Percentiles rank a stretch among this genome's conserved stretches.
Evolutionary conservation across 257 asterid species (phyloP).

Genomic region (Coffea canephora): DNA sequence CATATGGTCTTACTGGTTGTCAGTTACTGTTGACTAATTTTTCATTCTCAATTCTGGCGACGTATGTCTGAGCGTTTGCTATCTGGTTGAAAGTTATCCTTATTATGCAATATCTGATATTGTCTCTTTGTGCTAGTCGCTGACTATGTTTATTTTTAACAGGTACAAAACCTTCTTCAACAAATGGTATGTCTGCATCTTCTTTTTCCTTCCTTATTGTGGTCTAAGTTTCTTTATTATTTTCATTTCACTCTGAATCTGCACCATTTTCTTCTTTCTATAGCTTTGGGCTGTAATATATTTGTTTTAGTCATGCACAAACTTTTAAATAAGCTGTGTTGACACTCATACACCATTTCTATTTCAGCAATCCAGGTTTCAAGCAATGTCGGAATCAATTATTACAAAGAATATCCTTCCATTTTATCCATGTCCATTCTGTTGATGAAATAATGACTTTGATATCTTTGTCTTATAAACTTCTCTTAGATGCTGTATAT

Average conservation of each 20-base stretch:
- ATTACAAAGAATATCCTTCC: conserved; percentile 84
- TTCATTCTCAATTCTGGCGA: background rate
- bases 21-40: background rate
- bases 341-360: conserved; percentile 19
- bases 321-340: background rate
- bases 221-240: background rate
- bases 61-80: background rate
- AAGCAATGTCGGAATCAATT: conserved; percentile 88
- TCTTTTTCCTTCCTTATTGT: background rate
- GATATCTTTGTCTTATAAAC: background rate
- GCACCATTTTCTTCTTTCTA: background rate
- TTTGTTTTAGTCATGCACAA: background rate
- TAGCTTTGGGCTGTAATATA: background rate
- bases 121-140: conserved; percentile 8
- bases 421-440: conserved; percentile 5
- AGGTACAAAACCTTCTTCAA: conserved; percentile 84
- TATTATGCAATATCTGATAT: background rate
- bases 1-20: background rate
- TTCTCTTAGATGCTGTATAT: background rate
- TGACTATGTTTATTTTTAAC: conserved; percentile 26
- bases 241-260: background rate
- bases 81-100: background rate
- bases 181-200: conserved; percentile 62
- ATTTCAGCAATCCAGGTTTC: conserved; percentile 87
- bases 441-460: background rate